phyloP scores from a whole-genome alignment of 352 stramenopile species.

The Pseudoperonospora humuli region DNA sequence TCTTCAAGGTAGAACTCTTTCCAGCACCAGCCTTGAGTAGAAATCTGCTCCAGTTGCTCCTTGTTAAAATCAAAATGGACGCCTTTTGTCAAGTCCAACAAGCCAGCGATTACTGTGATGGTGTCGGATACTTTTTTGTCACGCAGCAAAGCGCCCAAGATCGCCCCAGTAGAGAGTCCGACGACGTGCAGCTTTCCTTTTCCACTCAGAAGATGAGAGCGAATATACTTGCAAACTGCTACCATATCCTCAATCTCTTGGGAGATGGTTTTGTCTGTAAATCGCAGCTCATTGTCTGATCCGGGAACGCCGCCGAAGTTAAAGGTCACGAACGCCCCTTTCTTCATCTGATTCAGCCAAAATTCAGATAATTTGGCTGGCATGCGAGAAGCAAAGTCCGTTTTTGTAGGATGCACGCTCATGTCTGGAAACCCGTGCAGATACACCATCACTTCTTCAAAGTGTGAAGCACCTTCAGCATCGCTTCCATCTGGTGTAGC shows the following conservation, averaged over 20 bases:
- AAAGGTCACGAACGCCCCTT: conserved; percentile 38
- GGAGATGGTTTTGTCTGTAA: conserved; percentile 43
- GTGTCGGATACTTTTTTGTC: conserved; percentile 32
- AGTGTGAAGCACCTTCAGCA: not conserved
- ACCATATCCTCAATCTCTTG: conserved; percentile 52
- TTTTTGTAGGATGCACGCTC: conserved; percentile 44
- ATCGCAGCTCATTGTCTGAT: conserved; percentile 42
- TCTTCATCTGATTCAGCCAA: conserved; percentile 28
- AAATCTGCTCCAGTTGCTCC: conserved; percentile 37
- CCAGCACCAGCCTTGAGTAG: conserved; percentile 38
- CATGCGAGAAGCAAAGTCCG: conserved; percentile 48
- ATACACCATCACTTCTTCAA: conserved; percentile 53
- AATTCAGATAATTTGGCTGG: conserved; percentile 47
- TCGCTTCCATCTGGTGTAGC: conserved; percentile 10
- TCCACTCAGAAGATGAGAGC: conserved; percentile 19
- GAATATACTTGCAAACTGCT: conserved; percentile 39
- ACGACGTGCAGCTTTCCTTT: conserved; percentile 44
- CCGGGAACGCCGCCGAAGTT: conserved; percentile 63
- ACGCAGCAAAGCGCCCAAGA: conserved; percentile 52
- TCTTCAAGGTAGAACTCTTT: conserved; percentile 67
- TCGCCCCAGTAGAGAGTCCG: conserved; percentile 65
- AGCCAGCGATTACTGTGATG: conserved; percentile 51
- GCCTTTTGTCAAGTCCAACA: conserved; percentile 40
- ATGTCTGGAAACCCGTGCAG: conserved; percentile 73
- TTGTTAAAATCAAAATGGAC: conserved; percentile 53